Conservation (phyloP, 257 asterid species). For the Handroanthus guayacan region DNA sequence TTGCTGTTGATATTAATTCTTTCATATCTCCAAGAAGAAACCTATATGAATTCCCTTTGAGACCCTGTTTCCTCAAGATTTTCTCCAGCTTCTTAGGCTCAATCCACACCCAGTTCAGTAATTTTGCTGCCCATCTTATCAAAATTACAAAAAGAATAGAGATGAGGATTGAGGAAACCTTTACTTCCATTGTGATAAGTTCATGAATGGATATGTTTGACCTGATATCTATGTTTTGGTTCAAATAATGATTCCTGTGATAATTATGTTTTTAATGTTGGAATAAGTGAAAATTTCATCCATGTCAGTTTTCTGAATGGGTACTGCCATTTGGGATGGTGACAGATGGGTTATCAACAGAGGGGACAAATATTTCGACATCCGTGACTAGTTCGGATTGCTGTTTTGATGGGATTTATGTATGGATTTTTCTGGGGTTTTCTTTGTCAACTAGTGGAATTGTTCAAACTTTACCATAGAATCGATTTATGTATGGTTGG, state of each 20-base stretch:
- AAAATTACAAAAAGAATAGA: constrained; percentile 25
- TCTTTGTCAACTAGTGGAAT: no score
- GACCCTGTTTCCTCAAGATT: constrained; percentile 50
- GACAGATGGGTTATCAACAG: no score
- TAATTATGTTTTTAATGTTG: no score
- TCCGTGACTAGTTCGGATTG: no score
- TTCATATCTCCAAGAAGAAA: constrained; percentile 49
- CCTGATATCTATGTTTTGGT: background rate
- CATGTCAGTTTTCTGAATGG: no score
- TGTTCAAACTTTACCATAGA: no score
- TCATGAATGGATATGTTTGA: background rate
- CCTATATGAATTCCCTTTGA: constrained; percentile 50
- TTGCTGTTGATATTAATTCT: constrained; percentile 32
- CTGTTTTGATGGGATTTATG: no score
- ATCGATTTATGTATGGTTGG: no score
- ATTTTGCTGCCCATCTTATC: constrained; percentile 22
- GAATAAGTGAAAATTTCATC: no score
- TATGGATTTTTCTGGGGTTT: no score
- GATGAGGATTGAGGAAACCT: constrained; percentile 24
- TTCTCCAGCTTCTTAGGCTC: constrained; percentile 52
- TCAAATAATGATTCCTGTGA: background rate
- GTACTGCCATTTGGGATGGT: no score
- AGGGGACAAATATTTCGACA: no score
- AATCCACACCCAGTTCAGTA: constrained; percentile 51
- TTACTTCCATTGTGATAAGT: constrained; percentile 18